phyloP scores from a whole-genome alignment of 2,329 filamentous ascomycete species.

The Tolypocladium inflatum region DNA sequence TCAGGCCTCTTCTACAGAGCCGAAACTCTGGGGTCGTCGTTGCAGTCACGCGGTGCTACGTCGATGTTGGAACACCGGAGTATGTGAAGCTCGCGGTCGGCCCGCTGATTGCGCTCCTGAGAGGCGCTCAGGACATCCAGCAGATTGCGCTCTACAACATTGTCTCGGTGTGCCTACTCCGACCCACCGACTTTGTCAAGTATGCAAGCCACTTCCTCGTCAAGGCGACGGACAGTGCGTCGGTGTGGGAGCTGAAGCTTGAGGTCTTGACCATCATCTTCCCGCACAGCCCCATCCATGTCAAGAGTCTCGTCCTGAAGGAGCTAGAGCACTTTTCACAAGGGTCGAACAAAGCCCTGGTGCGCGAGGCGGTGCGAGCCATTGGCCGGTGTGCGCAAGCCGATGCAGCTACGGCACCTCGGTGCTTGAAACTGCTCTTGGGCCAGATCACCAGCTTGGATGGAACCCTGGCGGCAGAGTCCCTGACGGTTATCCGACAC shows the following conservation, averaged over 20 bases:
- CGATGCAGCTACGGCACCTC: constrained; percentile 57
- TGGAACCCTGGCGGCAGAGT: constrained; percentile 81
- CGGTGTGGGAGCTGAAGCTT: constrained; percentile 85
- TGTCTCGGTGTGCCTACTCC: constrained; percentile 74
- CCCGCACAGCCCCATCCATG: constrained; percentile 63
- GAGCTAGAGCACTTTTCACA: constrained; percentile 91
- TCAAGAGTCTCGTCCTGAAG: constrained; percentile 80
- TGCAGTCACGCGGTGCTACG: constrained; percentile 75
- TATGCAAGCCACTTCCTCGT: constrained; percentile 88
- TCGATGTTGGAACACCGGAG: constrained; percentile 70
- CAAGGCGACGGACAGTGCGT: constrained; percentile 64
- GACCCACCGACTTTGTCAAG: constrained; percentile 73
- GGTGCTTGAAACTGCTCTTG: constrained; percentile 76
- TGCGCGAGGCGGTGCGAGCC: constrained; percentile 82
- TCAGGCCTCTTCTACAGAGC: constrained; percentile 79
- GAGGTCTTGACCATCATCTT: constrained; percentile 89
- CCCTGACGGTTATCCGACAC: constrained; percentile 88
- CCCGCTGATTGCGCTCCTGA: constrained; percentile 75
- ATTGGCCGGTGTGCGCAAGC: constrained; percentile 89
- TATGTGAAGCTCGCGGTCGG: constrained; percentile 71
- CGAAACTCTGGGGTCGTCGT: constrained; percentile 90
- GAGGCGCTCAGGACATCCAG: constrained; percentile 78
- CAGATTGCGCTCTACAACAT: constrained; percentile 90
- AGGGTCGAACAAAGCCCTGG: constrained; percentile 61
- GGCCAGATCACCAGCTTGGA: constrained; percentile 84